Base-by-base conservation (phyloP, 2,329 filamentous ascomycete genomes). In the Stachybotrys elegans region DNA sequence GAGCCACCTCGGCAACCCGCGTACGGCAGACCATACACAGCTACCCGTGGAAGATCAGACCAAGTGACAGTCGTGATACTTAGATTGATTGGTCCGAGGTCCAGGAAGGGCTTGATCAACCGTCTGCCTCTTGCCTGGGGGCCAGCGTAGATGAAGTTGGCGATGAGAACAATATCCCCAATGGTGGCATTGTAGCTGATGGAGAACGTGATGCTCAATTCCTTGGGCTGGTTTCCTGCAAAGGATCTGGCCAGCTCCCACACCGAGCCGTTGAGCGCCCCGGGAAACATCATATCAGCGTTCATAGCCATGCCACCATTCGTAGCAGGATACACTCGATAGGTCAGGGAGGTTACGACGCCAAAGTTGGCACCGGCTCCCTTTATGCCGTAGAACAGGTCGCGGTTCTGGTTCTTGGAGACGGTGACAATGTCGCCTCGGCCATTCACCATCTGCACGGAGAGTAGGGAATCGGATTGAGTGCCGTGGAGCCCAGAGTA, bases 91-190 rank as follows among this genome's bases (percentile, higher is more conserved):
- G n/a, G 25, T 5, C n/a, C 25, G 11, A 29, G 5, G 3, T 29
- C 25, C n/a, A n/a, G 25, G n/a, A 29, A n/a, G n/a, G 31, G 31
- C n/a, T 16, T 35, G 31, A 35, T 35, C 8, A 35, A 16, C 19
- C 6, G 7, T 8, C 8, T 8, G n/a, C 31, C 31, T 35, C 19
- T 35, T 13, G 14, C n/a, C 19, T 8, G 8, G 7, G 35, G 13
- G 35, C 35, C 35, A n/a, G 35, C 35, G 19, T 38, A 38, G 13
- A 38, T 22, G 35, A 38, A 38, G 35, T 38, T 38, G 16, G 35
- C 35, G 8, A 22, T 19, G 16, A 38, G 12, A n/a, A 38, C 19
- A 38, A 38, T 38, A 20, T 11, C 12, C 5, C 35, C 19, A 9
- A 38, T 12, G 12, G 35, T 38, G 8, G 35, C 13, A 20, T 40